Conservation (phyloP, 129 eudicot genomes). For the Cynara cardunculus region DNA sequence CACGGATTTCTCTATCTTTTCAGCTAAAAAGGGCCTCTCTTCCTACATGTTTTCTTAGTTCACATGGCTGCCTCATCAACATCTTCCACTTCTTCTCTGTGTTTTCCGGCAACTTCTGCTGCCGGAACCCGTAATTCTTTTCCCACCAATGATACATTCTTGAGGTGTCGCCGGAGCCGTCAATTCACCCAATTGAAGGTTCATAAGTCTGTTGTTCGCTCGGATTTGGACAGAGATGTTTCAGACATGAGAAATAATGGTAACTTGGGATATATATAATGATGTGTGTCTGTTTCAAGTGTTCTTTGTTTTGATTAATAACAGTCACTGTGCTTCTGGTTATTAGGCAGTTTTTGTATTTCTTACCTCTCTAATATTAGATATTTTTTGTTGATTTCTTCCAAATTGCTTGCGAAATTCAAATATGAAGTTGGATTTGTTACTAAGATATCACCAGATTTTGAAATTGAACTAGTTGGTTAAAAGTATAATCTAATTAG, state of each 20-base stretch:
- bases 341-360: not conserved
- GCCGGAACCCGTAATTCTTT: constrained; percentile 33
- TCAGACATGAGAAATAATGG: constrained; percentile 84
- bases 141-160: constrained; percentile 22
- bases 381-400: not conserved
- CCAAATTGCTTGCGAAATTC: not conserved
- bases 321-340: not conserved
- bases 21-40: not conserved
- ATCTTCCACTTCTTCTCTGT: constrained; percentile 31
- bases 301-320: constrained; percentile 11
- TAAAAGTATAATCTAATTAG: not conserved
- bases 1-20: constrained; percentile 3
- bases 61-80: constrained; percentile 52
- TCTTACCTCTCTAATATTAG: not conserved
- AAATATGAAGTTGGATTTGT: not conserved
- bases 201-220: constrained; percentile 39
- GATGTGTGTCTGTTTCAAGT: not conserved
- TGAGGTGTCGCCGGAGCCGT: constrained; percentile 26
- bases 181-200: constrained; percentile 32
- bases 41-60: not conserved
- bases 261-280: constrained; percentile 18
- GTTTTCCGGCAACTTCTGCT: constrained; percentile 47
- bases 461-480: not conserved
- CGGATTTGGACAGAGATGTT: constrained; percentile 77
- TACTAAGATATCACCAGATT: not conserved